Conservation (phyloP, 2,329 filamentous ascomycete genomes). For the Xylaria sp. region DNA sequence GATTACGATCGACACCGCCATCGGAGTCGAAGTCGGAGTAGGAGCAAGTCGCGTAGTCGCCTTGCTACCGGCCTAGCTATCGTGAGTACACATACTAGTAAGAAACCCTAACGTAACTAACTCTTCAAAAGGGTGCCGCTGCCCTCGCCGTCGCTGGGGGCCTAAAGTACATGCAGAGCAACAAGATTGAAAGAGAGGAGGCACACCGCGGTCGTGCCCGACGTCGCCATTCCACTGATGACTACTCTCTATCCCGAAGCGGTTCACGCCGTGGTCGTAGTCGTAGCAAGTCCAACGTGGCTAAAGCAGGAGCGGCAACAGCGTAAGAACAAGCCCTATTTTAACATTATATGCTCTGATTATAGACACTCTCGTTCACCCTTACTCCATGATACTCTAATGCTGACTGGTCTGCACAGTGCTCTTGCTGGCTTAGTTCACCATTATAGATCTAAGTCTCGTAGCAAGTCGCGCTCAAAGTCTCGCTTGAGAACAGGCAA, state of each 20-base stretch:
- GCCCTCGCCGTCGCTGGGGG: conserved; percentile 73
- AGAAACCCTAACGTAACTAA: conserved; percentile 12
- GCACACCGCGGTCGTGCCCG: conserved; percentile 66
- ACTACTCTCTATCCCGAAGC: conserved; percentile 60
- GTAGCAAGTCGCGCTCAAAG: conserved; percentile 55
- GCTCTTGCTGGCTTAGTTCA: conserved; percentile 69
- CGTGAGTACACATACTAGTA: conserved; percentile 52
- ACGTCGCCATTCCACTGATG: conserved; percentile 57
- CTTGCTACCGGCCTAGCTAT: conserved; percentile 72
- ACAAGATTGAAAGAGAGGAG: conserved; percentile 70
- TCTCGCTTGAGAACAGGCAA: conserved; percentile 58
- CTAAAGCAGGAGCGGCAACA: conserved; percentile 69
- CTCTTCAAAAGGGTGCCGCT: conserved; percentile 57
- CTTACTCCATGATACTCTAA: not conserved
- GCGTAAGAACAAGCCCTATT: conserved; percentile 48
- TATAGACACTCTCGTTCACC: not conserved
- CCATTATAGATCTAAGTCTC: conserved; percentile 65
- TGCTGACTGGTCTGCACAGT: conserved; percentile 45
- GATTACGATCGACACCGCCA: conserved; percentile 54
- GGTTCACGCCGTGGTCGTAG: conserved; percentile 59
- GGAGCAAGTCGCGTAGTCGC: conserved; percentile 52
- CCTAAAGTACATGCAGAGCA: conserved; percentile 71
- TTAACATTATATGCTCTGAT: not conserved
- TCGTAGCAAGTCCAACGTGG: conserved; percentile 53
- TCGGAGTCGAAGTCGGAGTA: conserved; percentile 52